Conservation (phyloP, 140 eudicot genomes). For the Senecio squalidus region DNA sequence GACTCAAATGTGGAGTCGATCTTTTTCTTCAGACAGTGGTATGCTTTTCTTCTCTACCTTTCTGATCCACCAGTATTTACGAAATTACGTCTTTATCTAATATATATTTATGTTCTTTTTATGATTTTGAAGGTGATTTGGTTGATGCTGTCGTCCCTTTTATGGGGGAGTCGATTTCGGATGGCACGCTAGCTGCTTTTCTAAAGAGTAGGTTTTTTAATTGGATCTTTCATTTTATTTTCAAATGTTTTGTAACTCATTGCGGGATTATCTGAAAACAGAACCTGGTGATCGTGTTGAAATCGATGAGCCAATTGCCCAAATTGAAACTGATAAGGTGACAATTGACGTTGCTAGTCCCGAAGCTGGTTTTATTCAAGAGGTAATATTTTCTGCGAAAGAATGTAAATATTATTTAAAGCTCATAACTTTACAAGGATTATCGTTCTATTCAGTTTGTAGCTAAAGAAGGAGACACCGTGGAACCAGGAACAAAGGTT, state of each 20-base stretch:
- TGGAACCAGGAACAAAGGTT: conserved; percentile 56
- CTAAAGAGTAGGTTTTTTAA: conserved; percentile 43
- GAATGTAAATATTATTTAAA: not conserved
- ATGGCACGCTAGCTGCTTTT: conserved; percentile 65
- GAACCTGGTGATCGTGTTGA: conserved; percentile 73
- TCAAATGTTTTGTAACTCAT: not conserved
- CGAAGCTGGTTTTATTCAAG: conserved; percentile 58
- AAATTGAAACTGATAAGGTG: conserved; percentile 72
- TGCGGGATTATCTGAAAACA: conserved; percentile 28
- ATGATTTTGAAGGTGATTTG: conserved; percentile 45
- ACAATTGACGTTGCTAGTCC: conserved; percentile 71
- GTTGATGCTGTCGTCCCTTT: conserved; percentile 74
- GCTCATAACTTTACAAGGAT: not conserved
- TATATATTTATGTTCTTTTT: not conserved
- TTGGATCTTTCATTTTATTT: conserved; percentile 5
- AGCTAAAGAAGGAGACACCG: conserved; percentile 52
- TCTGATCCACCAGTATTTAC: too few species aligned
- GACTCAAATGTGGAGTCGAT: conserved; percentile 29
- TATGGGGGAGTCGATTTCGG: conserved; percentile 68
- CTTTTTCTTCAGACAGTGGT: conserved; percentile 54
- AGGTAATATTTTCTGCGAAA: conserved; percentile 28
- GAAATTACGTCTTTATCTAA: not conserved
- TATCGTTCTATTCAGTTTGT: conserved; percentile 33
- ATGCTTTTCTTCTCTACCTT: not conserved
- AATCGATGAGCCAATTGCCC: conserved; percentile 71